Conservation (phyloP, 148 eudicot genomes). For the Dianthus caryophyllus region DNA sequence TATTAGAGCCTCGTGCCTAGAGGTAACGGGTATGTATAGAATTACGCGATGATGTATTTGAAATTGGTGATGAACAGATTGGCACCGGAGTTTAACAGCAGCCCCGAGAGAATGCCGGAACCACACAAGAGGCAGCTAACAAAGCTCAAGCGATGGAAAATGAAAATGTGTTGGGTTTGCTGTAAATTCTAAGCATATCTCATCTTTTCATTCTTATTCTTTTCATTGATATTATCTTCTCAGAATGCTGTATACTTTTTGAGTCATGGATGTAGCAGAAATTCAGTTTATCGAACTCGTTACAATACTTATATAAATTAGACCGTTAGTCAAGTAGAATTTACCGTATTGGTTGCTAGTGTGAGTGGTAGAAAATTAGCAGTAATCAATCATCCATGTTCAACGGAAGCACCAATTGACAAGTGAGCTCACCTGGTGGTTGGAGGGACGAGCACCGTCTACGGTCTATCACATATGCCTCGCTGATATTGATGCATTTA, state of each 20-base stretch:
- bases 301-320: not conserved
- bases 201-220: not conserved
- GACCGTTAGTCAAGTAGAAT: not conserved
- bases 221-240: not conserved
- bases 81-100: constrained; percentile 25
- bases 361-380: too few species aligned
- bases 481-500: too few species aligned
- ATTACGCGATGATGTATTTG: not conserved
- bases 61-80: constrained; percentile 25
- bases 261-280: not conserved
- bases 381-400: too few species aligned
- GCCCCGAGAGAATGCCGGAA: constrained; percentile 31
- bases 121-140: constrained; percentile 20
- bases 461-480: too few species aligned
- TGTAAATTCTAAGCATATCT: constrained; percentile 28
- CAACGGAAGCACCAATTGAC: too few species aligned
- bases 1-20: too few species aligned
- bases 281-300: too few species aligned
- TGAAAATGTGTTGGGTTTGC: constrained; percentile 18
- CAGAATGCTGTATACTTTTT: not conserved
- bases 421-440: too few species aligned
- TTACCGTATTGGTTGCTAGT: too few species aligned
- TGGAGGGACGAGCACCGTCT: too few species aligned
- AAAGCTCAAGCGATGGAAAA: constrained; percentile 25
- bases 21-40: too few species aligned